Percentiles rank a stretch among this genome's conserved stretches.
These are phyloP conservation scores for Pseudogymnoascus sp. DNA, from an alignment of 2,329 filamentous ascomycete genomes.

Conservation along the genomic window DNA sequence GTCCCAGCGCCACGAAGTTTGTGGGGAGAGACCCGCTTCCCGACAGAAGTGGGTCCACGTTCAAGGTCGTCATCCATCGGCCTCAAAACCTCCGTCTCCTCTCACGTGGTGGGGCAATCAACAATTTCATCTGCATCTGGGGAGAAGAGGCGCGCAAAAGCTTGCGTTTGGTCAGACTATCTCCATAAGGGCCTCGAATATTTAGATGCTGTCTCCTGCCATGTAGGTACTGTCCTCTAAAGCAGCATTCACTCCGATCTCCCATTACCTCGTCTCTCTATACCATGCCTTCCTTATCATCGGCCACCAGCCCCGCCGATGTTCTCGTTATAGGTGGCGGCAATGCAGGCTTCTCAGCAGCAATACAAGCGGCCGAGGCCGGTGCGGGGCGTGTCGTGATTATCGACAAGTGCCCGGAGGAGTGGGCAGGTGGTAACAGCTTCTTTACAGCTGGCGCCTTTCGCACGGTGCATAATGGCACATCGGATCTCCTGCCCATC, in stretches of 20 bases:
- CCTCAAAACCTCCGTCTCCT: neutral
- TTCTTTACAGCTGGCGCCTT: slow-evolving; percentile 21
- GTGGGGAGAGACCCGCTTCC: neutral
- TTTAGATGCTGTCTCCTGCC: neutral
- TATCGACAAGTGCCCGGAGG: slow-evolving; percentile 19
- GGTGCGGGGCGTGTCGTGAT: slow-evolving; percentile 39
- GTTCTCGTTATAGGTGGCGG: slow-evolving; percentile 52
- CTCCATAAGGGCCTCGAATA: neutral
- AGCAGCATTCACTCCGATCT: slow-evolving; percentile 9
- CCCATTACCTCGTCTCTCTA: slow-evolving; percentile 7
- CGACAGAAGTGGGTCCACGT: neutral
- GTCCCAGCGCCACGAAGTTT: neutral
- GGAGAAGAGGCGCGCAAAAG: neutral
- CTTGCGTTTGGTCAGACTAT: neutral
- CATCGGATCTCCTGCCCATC: slow-evolving; percentile 49
- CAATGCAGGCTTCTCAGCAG: slow-evolving; percentile 56
- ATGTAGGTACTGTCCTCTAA: neutral
- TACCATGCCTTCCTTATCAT: slow-evolving; percentile 5
- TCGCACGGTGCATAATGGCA: slow-evolving; percentile 46
- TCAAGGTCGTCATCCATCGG: neutral
- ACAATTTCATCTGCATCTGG: neutral
- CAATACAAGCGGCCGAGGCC: slow-evolving; percentile 44
- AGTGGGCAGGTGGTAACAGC: slow-evolving; percentile 20
- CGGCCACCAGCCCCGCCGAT: slow-evolving; percentile 25
- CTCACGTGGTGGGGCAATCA: neutral